phyloP scores from a whole-genome alignment of 1,139 yeast genomes.

The Hyphopichia buzzinii region DNA sequence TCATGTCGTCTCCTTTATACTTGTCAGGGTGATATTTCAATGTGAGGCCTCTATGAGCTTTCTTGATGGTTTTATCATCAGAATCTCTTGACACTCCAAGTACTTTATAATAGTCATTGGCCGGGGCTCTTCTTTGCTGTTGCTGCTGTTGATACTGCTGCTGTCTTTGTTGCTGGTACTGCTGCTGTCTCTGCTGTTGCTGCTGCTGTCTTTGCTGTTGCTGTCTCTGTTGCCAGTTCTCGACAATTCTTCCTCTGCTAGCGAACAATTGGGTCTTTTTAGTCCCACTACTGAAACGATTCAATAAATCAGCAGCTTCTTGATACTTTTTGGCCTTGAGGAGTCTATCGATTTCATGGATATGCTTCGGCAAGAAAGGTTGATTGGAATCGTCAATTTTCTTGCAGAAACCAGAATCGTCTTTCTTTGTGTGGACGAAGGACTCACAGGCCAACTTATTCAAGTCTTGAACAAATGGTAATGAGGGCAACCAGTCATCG shows the following conservation, averaged over 20 bases:
- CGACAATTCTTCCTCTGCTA: slow-evolving; percentile 25
- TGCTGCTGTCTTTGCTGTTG: slow-evolving; percentile 51
- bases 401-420: slow-evolving; percentile 35
- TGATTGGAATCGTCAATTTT: slow-evolving; percentile 22
- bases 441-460: slow-evolving; percentile 49
- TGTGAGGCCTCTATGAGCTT: slow-evolving; percentile 77
- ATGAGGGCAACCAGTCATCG: slow-evolving; percentile 7
- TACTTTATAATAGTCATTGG: slow-evolving; percentile 78
- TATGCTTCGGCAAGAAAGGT: slow-evolving; percentile 44
- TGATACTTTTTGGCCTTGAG: slow-evolving; percentile 38
- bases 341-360: slow-evolving; percentile 44
- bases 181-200: slow-evolving; percentile 46
- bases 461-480: slow-evolving; percentile 30
- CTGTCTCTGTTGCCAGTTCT: slow-evolving; percentile 33
- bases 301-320: slow-evolving; percentile 42
- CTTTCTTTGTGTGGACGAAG: slow-evolving; percentile 28
- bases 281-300: slow-evolving; percentile 29
- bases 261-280: slow-evolving; percentile 41
- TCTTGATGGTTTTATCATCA: slow-evolving; percentile 68
- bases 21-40: slow-evolving; percentile 92
- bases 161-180: slow-evolving; percentile 43
- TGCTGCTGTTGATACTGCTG: slow-evolving; percentile 38
- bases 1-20: slow-evolving; percentile 61
- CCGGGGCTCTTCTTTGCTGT: slow-evolving; percentile 38
- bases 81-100: slow-evolving; percentile 70